A percentile compares a stretch with the other conserved stretches of the same genome.
Conservation (phyloP, 2,329 filamentous ascomycete species). For the Dendryphion nanum region DNA sequence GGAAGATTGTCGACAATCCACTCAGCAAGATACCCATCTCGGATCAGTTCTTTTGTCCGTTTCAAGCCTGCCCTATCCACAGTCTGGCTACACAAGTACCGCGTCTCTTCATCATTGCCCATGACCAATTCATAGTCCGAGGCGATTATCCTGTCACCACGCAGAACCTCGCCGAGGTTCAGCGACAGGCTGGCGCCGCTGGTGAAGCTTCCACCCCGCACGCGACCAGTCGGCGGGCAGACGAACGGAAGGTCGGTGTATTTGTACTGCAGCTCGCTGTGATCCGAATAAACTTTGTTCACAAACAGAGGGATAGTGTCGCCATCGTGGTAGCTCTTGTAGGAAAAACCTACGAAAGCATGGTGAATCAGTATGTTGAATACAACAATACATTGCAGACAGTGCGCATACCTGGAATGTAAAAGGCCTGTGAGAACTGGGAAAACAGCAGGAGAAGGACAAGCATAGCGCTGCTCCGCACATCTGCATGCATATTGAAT, state of each 20-base stretch:
- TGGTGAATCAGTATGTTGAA: background rate
- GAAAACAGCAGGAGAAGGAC: conserved; percentile 18
- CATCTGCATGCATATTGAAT: conserved; percentile 18
- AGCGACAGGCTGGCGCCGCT: conserved; percentile 76
- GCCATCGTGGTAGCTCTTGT: conserved; percentile 73
- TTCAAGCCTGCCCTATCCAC: conserved; percentile 64
- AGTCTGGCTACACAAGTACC: conserved; percentile 68
- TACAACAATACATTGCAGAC: background rate
- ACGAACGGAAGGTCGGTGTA: conserved; percentile 88
- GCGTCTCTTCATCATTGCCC: conserved; percentile 71
- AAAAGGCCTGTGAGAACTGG: conserved; percentile 65
- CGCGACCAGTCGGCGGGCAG: conserved; percentile 71
- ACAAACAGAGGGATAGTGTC: conserved; percentile 82
- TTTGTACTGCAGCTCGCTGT: conserved; percentile 86
- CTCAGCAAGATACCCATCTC: conserved; percentile 79
- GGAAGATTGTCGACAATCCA: conserved; percentile 94
- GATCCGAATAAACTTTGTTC: conserved; percentile 89
- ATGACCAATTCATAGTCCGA: conserved; percentile 82
- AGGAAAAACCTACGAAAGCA: conserved; percentile 66
- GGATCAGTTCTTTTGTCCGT: conserved; percentile 69
- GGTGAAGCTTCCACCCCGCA: conserved; percentile 64
- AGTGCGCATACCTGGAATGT: conserved; percentile 70
- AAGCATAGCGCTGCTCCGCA: conserved; percentile 8
- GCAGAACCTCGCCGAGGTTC: conserved; percentile 83
- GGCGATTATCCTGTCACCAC: conserved; percentile 79